Percentiles rank a stretch among this genome's conserved stretches.
These are phyloP conservation scores for Streptanthus diversifolius DNA, from an alignment of 345 rosid genomes.

Conservation along the genomic window DNA sequence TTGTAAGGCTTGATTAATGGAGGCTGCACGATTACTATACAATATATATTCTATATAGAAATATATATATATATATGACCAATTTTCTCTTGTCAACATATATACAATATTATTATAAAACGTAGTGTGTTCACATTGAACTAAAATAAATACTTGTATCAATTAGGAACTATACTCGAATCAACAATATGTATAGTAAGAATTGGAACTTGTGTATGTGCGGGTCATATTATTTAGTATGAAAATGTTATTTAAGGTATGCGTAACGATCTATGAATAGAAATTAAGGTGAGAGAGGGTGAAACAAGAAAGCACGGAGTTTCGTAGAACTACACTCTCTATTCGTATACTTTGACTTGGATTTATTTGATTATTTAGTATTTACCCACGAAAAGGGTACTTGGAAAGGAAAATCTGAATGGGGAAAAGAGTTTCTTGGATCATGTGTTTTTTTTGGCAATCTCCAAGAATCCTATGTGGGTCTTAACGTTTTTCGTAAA, in stretches of 20 bases:
- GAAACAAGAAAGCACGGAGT: conserved; percentile 25
- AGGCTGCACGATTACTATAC: neutral
- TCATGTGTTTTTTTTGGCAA: conserved; percentile 25
- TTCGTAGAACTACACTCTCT: conserved; percentile 15
- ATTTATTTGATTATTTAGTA: conserved; percentile 4
- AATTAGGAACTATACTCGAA: neutral
- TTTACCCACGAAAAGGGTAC: neutral
- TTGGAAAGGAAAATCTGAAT: conserved; percentile 32
- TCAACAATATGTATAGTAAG: neutral
- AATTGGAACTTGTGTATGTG: neutral
- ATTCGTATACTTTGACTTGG: conserved; percentile 16
- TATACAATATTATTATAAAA: neutral
- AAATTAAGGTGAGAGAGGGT: neutral
- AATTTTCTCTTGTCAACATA: neutral
- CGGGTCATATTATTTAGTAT: neutral
- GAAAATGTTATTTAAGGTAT: conserved; percentile 13
- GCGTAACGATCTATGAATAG: neutral
- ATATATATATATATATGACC: neutral
- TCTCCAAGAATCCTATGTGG: conserved; percentile 27
- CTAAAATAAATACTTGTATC: neutral
- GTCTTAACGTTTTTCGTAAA: neutral
- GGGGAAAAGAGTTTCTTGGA: conserved; percentile 34
- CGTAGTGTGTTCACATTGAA: neutral
- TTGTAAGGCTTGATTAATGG: conserved; percentile 33
- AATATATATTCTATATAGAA: neutral